Conservation (phyloP, 2,329 filamentous ascomycete species). For the Anisogramma anomala region DNA sequence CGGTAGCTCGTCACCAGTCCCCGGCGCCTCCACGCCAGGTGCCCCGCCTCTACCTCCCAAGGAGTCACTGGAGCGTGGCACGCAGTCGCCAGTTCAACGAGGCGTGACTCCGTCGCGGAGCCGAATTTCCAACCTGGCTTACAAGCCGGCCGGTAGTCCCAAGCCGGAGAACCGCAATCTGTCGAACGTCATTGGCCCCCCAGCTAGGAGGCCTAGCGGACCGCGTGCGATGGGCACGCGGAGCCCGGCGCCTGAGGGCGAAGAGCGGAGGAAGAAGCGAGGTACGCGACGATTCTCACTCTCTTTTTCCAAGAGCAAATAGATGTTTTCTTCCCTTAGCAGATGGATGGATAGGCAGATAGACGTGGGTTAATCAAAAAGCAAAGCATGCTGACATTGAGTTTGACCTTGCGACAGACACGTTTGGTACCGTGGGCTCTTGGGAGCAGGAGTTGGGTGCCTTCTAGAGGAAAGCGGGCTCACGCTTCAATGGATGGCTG, state of each 20-base stretch:
- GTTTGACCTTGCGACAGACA: constrained; percentile 27
- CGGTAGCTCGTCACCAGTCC: constrained; percentile 29
- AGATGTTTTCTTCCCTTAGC: not conserved
- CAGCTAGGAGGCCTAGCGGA: constrained; percentile 44
- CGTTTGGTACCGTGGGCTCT: constrained; percentile 41
- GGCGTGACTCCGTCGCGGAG: constrained; percentile 35
- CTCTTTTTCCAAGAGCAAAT: not conserved
- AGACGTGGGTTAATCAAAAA: not conserved
- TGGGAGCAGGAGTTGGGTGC: constrained; percentile 38
- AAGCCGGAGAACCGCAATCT: constrained; percentile 47
- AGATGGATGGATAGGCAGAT: not conserved
- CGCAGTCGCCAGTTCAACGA: constrained; percentile 19
- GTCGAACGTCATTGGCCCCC: constrained; percentile 39
- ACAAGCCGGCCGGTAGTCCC: constrained; percentile 33
- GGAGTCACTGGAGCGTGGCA: constrained; percentile 39
- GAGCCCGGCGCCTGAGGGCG: constrained; percentile 30
- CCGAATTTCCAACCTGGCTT: constrained; percentile 30
- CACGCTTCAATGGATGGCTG: constrained; percentile 10
- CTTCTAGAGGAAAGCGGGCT: constrained; percentile 28
- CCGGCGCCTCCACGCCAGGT: constrained; percentile 16
- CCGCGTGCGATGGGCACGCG: constrained; percentile 51
- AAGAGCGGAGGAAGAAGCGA: constrained; percentile 44
- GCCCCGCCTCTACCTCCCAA: constrained; percentile 51
- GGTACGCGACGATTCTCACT: constrained; percentile 29
- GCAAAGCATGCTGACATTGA: not conserved